Evolutionary conservation across 768 basidiomycete species (phyloP).

Genomic region (Lactarius psammicola): DNA sequence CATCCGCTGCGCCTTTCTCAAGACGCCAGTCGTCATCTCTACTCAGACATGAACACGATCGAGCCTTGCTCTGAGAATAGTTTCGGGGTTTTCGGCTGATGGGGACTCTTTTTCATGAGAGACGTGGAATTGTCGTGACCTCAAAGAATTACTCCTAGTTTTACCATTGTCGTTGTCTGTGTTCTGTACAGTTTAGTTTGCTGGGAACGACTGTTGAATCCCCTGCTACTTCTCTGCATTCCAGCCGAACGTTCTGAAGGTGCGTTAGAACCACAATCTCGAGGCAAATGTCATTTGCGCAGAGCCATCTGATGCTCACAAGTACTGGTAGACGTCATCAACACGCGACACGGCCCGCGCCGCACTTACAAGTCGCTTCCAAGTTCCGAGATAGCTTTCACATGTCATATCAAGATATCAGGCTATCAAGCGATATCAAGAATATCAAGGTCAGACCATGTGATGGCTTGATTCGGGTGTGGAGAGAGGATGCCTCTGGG

Average conservation of each 20-base stretch:
- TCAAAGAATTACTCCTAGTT: not conserved
- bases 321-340: not conserved
- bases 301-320: not conserved
- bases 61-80: not conserved
- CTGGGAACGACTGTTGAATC: not conserved
- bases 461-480: too few species aligned
- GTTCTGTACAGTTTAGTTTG: too few species aligned
- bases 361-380: too few species aligned
- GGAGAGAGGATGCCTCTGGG: too few species aligned
- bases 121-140: not conserved
- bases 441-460: too few species aligned
- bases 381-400: too few species aligned
- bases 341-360: too few species aligned
- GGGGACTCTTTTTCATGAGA: not conserved
- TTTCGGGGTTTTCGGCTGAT: not conserved
- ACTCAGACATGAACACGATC: not conserved
- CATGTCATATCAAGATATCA: too few species aligned
- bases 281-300: not conserved
- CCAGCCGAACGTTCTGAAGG: too few species aligned
- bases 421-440: too few species aligned
- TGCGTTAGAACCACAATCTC: not conserved
- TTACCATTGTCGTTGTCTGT: not conserved
- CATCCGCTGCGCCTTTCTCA: not conserved
- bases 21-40: not conserved
- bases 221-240: not conserved